A percentile compares a stretch with the other conserved stretches of the same genome.
These are phyloP conservation scores for Centella asiatica DNA, from an alignment of 129 eudicot genomes.

Conservation along the genomic window DNA sequence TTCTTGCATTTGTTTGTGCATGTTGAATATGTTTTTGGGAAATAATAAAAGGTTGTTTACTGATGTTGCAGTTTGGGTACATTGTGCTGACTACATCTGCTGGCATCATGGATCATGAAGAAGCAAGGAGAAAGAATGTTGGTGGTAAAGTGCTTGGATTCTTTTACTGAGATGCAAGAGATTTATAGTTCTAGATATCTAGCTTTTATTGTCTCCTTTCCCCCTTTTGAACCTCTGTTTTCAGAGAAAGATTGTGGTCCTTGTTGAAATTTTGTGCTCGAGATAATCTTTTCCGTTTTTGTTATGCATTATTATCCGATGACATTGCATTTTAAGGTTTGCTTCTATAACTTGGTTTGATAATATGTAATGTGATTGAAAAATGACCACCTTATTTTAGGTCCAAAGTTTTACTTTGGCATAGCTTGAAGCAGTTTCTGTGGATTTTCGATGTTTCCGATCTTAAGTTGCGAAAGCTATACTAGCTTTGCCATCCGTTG, in stretches of 20 bases:
- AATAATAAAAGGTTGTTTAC: not conserved
- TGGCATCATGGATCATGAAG: slow-evolving; percentile 70
- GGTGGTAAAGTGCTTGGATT: slow-evolving; percentile 70
- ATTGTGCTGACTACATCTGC: slow-evolving; percentile 62
- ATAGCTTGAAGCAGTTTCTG: not conserved
- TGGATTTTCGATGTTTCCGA: no score
- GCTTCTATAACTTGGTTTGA: not conserved
- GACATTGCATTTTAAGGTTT: not conserved
- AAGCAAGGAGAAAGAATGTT: slow-evolving; percentile 65
- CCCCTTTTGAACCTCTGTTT: not conserved
- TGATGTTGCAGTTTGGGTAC: slow-evolving; percentile 57
- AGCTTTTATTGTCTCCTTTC: not conserved
- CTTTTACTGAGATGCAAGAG: slow-evolving; percentile 32
- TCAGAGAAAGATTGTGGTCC: not conserved
- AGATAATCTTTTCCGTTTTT: not conserved
- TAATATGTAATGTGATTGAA: not conserved
- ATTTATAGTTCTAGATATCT: not conserved
- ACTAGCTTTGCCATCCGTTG: no score
- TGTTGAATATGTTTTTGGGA: not conserved
- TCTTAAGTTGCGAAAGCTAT: no score
- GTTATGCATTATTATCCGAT: not conserved
- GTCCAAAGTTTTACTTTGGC: not conserved
- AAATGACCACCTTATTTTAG: not conserved
- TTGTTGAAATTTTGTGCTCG: not conserved
- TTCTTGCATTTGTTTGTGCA: not conserved